These are phyloP conservation scores for Verticillium nubilum DNA, from an alignment of 2,329 filamentous ascomycete genomes.

Conservation along the genomic window DNA sequence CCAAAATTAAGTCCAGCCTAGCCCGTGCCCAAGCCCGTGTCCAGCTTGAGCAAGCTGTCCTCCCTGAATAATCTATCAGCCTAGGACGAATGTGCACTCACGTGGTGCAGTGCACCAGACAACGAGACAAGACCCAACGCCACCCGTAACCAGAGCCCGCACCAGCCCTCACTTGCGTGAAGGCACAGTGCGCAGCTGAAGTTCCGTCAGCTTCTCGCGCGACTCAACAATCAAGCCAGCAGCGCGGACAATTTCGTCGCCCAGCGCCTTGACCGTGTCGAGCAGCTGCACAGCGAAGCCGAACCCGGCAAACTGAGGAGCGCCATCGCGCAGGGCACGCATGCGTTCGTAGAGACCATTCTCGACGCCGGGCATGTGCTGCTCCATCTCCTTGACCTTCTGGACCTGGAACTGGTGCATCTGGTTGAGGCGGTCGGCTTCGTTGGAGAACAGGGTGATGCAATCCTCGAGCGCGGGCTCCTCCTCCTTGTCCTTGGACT, in stretches of 20 bases:
- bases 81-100: background rate
- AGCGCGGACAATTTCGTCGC: conserved; percentile 13
- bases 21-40: background rate
- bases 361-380: conserved; percentile 42
- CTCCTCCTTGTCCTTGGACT: conserved; percentile 30
- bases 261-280: conserved; percentile 15
- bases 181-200: conserved; percentile 11
- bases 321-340: conserved; percentile 11
- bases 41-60: background rate
- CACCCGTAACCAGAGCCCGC: background rate
- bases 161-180: background rate
- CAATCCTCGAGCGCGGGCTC: conserved; percentile 28
- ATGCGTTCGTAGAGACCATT: conserved; percentile 34
- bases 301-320: conserved; percentile 10
- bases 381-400: conserved; percentile 35
- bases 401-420: conserved; percentile 32
- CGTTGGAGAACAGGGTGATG: conserved; percentile 11
- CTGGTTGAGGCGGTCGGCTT: conserved; percentile 20
- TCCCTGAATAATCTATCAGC: too few relatives aligned
- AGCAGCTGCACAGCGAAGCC: conserved; percentile 11
- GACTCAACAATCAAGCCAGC: conserved; percentile 11
- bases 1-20: background rate
- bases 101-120: background rate
- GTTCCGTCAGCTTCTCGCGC: conserved; percentile 16
- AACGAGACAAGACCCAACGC: background rate